Evolutionary conservation across 2,329 filamentous ascomycete genomes (phyloP).

Genomic region (Epichloe coenophiala): DNA sequence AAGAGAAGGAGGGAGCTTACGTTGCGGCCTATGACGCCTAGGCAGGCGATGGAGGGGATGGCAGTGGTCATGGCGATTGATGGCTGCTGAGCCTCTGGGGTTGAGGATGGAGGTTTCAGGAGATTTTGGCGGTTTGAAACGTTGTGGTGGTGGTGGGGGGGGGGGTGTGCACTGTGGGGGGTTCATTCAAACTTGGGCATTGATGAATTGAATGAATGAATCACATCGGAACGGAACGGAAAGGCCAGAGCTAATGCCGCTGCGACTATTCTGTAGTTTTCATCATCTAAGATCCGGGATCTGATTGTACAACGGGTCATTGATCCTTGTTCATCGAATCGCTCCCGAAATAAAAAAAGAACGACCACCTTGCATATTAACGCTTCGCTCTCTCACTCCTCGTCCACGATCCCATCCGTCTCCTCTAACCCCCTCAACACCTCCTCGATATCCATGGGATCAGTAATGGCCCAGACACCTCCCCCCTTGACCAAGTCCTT

Average conservation of each 20-base stretch:
- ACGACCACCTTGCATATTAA: not conserved
- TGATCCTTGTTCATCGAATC: too few species aligned
- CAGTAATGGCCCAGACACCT: slow-evolving; percentile 83
- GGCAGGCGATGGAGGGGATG: slow-evolving; percentile 75
- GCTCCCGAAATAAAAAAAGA: too few species aligned
- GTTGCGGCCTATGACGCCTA: slow-evolving; percentile 87
- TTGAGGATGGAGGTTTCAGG: not conserved
- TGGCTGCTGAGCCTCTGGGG: not conserved
- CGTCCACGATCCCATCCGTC: slow-evolving; percentile 40
- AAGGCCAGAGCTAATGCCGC: too few species aligned
- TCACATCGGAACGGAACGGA: too few species aligned
- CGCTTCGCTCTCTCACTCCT: slow-evolving; percentile 20
- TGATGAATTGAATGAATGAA: too few species aligned
- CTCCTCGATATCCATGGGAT: slow-evolving; percentile 63
- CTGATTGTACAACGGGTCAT: too few species aligned
- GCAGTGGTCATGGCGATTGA: slow-evolving; percentile 41
- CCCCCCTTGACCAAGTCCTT: slow-evolving; percentile 67
- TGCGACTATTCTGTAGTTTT: too few species aligned
- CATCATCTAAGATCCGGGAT: too few species aligned
- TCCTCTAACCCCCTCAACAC: slow-evolving; percentile 51
- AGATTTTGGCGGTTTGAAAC: not conserved
- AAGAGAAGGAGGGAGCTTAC: slow-evolving; percentile 32
- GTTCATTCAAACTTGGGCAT: not conserved
- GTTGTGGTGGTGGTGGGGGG: not conserved
- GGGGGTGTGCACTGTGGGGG: not conserved